Evolutionary conservation across 2,329 filamentous ascomycete genomes (phyloP).

Genomic region (Juglanconis sp.): DNA sequence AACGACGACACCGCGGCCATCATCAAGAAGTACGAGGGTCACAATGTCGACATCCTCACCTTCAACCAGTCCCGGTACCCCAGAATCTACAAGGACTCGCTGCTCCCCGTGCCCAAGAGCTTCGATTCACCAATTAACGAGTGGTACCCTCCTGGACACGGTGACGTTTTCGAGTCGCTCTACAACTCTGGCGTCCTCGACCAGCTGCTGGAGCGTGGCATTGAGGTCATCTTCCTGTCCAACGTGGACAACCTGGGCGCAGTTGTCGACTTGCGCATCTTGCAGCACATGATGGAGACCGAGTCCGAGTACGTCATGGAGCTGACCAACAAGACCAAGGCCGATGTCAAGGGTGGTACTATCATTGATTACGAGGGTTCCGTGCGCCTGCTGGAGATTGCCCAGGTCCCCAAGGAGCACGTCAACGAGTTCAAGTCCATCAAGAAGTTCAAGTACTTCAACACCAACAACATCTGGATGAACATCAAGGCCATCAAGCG

Average conservation of each 20-base stretch:
- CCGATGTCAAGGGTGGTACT: constrained; percentile 99
- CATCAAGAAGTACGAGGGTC: constrained; percentile 99
- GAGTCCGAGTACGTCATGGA: constrained; percentile 99
- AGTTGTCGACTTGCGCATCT: constrained; percentile 94
- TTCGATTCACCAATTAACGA: constrained; percentile 84
- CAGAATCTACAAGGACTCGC: constrained; percentile 95
- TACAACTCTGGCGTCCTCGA: constrained; percentile 99
- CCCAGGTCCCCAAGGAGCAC: constrained; percentile 99
- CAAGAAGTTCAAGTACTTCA: constrained; percentile 99
- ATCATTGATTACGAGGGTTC: constrained; percentile 99
- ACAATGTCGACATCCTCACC: constrained; percentile 98
- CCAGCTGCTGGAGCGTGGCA: constrained; percentile 89
- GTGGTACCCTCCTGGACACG: constrained; percentile 99
- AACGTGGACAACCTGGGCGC: constrained; percentile 98
- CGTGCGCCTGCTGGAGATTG: constrained; percentile 95
- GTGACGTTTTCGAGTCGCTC: constrained; percentile 98
- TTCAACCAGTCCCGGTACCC: constrained; percentile 99
- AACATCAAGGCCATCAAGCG: constrained; percentile 97
- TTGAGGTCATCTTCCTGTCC: constrained; percentile 97
- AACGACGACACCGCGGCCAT: constrained; percentile 96
- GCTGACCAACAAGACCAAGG: constrained; percentile 99
- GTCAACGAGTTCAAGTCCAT: constrained; percentile 99
- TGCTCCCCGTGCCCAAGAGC: constrained; percentile 90
- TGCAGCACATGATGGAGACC: constrained; percentile 99
- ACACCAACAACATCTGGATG: constrained; percentile 99